phyloP scores from a whole-genome alignment of 257 asterid genomes.

The Jacaranda mimosifolia region DNA sequence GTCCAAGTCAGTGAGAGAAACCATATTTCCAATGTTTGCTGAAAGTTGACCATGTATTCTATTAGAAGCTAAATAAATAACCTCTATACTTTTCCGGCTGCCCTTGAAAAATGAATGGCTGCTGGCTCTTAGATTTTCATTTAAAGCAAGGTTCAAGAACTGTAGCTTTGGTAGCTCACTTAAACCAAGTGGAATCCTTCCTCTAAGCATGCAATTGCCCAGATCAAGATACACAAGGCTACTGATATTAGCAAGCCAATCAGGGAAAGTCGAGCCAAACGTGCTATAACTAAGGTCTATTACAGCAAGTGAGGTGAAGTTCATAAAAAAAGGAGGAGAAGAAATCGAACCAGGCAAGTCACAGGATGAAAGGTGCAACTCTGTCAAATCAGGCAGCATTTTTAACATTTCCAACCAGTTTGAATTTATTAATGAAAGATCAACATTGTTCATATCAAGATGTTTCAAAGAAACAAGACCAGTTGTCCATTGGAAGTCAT shows the following conservation, averaged over 20 bases:
- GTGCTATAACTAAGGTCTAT: slow-evolving; percentile 53
- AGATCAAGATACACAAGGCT: slow-evolving; percentile 55
- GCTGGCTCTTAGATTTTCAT: slow-evolving; percentile 48
- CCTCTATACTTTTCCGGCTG: slow-evolving; percentile 51
- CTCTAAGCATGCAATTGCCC: slow-evolving; percentile 45
- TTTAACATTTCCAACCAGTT: slow-evolving; percentile 50
- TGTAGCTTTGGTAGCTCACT: slow-evolving; percentile 42
- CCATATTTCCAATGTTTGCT: slow-evolving; percentile 47
- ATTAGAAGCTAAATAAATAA: slow-evolving; percentile 40
- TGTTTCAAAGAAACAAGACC: slow-evolving; percentile 49
- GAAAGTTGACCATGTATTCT: slow-evolving; percentile 55
- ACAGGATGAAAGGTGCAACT: slow-evolving; percentile 48
- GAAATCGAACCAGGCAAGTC: slow-evolving; percentile 48
- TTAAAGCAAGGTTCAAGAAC: slow-evolving; percentile 49
- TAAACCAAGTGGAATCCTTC: slow-evolving; percentile 54
- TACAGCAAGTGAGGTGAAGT: slow-evolving; percentile 56
- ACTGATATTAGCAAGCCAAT: slow-evolving; percentile 59
- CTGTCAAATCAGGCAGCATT: slow-evolving; percentile 45
- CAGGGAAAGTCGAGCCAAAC: slow-evolving; percentile 48
- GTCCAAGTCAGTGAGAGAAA: slow-evolving; percentile 40
- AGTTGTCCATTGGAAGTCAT: slow-evolving; percentile 46
- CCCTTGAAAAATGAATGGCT: slow-evolving; percentile 39
- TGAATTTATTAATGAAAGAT: slow-evolving; percentile 48
- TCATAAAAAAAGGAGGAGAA: slow-evolving; percentile 31
- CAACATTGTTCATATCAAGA: slow-evolving; percentile 50